Evolutionary conservation across 108 stramenopile genomes (phyloP).

Genomic region (Cyclostephanos invisitatus): DNA sequence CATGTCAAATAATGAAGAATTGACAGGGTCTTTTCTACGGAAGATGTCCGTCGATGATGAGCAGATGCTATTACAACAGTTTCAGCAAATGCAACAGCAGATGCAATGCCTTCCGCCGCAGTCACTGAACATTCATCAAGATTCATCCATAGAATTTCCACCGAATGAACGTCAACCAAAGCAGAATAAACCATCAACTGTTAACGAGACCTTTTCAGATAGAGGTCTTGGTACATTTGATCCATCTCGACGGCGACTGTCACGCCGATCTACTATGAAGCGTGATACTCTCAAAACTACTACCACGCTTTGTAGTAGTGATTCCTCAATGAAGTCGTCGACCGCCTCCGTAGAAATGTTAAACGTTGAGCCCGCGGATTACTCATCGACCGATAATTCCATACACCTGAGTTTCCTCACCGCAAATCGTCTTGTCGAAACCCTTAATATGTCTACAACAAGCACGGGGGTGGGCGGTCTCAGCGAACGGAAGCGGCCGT

Average conservation of each 20-base stretch:
- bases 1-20: neutral
- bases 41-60: neutral
- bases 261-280: neutral
- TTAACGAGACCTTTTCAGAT: neutral
- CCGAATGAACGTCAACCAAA: neutral
- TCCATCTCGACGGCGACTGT: neutral
- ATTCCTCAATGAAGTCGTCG: neutral
- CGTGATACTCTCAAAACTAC: neutral
- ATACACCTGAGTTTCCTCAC: slow-evolving; percentile 20
- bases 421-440: slow-evolving; percentile 20
- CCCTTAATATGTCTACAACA: slow-evolving; percentile 15
- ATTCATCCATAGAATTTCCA: neutral
- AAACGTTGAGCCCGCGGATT: neutral
- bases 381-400: slow-evolving; percentile 10
- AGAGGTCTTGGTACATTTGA: neutral
- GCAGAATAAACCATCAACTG: neutral
- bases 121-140: neutral
- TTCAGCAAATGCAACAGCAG: slow-evolving; percentile 1
- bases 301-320: neutral
- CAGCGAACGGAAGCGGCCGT: neutral
- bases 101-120: neutral
- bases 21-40: neutral
- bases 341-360: neutral
- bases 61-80: slow-evolving; percentile 10
- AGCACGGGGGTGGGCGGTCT: neutral